phyloP scores from a whole-genome alignment of 2,329 filamentous ascomycete genomes.

The Talaromyces sp. region DNA sequence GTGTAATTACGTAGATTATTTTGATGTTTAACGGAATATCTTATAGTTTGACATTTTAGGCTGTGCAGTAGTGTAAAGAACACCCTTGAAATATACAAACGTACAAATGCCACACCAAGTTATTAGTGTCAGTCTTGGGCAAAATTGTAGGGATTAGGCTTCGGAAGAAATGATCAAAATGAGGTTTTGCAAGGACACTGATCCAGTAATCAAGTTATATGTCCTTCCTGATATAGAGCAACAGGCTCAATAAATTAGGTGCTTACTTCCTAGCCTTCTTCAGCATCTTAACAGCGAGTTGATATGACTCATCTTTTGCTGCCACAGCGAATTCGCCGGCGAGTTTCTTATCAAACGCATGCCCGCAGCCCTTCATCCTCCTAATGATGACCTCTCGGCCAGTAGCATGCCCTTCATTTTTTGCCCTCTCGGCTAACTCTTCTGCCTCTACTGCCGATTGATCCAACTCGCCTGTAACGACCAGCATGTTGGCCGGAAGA shows the following conservation, averaged over 20 bases:
- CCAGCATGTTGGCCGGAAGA: constrained; percentile 28
- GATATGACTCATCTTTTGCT: constrained; percentile 32
- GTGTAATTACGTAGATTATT: not conserved
- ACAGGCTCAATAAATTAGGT: not conserved
- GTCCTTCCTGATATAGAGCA: not conserved
- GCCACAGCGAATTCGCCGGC: not conserved
- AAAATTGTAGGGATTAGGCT: not conserved
- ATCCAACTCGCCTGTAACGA: constrained; percentile 27
- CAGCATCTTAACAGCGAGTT: constrained; percentile 27
- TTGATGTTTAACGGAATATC: not conserved
- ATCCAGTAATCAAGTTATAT: not conserved
- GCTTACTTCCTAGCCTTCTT: not conserved
- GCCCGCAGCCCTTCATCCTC: constrained; percentile 3
- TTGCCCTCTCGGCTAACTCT: constrained; percentile 25
- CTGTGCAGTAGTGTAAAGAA: not conserved
- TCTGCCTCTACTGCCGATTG: constrained; percentile 27
- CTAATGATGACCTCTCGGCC: not conserved
- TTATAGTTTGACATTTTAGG: not conserved
- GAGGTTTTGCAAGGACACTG: not conserved
- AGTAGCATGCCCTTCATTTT: constrained; percentile 24
- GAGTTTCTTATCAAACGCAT: constrained; percentile 15
- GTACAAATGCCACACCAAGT: not conserved
- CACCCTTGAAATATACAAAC: too few relatives aligned
- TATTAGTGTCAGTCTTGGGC: not conserved
- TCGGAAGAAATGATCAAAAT: not conserved